Evolutionary conservation across 2,329 filamentous ascomycete genomes (phyloP).

Genomic region (Pleoardoris graminearum): DNA sequence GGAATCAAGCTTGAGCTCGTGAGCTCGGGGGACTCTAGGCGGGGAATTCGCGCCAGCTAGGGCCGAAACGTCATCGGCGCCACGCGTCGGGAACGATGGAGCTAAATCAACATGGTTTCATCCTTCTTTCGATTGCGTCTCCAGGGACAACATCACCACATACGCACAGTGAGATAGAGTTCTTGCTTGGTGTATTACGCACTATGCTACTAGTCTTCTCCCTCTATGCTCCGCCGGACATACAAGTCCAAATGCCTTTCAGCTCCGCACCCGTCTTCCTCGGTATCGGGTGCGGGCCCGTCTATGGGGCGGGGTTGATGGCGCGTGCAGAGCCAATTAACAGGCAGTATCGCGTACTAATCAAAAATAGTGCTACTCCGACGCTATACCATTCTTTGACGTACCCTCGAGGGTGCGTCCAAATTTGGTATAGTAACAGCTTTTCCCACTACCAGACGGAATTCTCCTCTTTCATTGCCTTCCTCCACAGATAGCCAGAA

Average conservation of each 20-base stretch:
- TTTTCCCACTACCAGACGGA: not conserved
- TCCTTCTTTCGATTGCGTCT: not conserved
- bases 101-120: not conserved
- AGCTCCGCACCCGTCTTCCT: no score
- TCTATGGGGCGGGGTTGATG: no score
- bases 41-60: not conserved
- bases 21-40: not conserved
- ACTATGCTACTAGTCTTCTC: no score
- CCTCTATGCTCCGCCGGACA: no score
- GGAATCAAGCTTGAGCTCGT: not conserved
- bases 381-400: not conserved
- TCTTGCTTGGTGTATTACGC: no score
- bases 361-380: conserved; percentile 1
- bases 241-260: no score
- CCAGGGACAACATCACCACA: not conserved
- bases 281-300: no score
- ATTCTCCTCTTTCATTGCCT: conserved; percentile 4
- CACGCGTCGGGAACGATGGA: not conserved
- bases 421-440: conserved; percentile 4
- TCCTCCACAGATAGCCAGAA: not conserved
- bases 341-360: not conserved
- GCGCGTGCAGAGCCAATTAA: no score
- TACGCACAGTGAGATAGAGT: no score
- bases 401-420: not conserved
- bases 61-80: not conserved